phyloP scores from a whole-genome alignment of 1,284 basidiomycete species.

The Phlebopus sp. region DNA sequence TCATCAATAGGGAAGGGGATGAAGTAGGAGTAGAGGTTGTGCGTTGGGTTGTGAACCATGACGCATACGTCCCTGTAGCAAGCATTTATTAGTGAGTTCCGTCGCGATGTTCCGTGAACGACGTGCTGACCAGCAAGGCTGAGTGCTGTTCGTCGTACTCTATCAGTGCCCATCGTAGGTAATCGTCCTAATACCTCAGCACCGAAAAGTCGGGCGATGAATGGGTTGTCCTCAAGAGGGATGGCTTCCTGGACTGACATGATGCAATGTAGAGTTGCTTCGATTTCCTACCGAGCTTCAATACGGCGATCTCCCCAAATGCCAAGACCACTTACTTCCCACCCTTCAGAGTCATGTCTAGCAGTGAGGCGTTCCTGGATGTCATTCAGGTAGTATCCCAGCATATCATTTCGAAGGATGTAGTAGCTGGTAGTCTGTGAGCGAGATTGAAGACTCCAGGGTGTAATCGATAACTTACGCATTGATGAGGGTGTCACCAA shows the following conservation, averaged over 20 bases:
- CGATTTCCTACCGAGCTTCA: conserved; percentile 58
- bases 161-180: conserved; percentile 59
- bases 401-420: conserved; percentile 78
- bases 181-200: conserved; percentile 65
- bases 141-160: conserved; percentile 72
- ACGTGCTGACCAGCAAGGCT: conserved; percentile 61
- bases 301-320: neutral
- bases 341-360: conserved; percentile 40
- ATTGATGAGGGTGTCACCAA: conserved; percentile 88
- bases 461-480: conserved; percentile 52
- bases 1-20: conserved; percentile 35
- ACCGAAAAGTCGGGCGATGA: conserved; percentile 69
- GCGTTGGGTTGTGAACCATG: conserved; percentile 73
- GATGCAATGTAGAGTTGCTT: conserved; percentile 81
- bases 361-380: conserved; percentile 51
- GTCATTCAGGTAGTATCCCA: conserved; percentile 65
- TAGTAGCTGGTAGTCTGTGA: conserved; percentile 63
- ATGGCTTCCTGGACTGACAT: conserved; percentile 85
- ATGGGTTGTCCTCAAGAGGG: conserved; percentile 65
- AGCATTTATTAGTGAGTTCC: neutral
- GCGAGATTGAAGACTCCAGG: neutral
- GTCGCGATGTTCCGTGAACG: neutral
- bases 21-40: conserved; percentile 36
- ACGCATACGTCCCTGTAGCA: conserved; percentile 70
- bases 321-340: conserved; percentile 60